Base-by-base conservation (phyloP, 169 alveolate species). In the Cryptosporidium sp. region DNA sequence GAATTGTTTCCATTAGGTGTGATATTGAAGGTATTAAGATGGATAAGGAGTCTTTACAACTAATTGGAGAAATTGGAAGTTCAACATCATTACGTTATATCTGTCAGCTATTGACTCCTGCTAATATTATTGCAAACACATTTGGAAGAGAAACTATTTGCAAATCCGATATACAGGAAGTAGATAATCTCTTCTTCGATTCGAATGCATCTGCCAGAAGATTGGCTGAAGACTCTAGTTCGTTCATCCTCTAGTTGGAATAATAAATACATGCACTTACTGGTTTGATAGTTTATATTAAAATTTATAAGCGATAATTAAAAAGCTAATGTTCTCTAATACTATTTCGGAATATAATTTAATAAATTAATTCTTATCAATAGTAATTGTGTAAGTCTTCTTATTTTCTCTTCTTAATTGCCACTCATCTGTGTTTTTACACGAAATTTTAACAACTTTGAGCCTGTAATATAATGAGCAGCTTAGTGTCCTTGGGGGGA, bases 1-100 rank as follows among this genome's bases (percentile, higher is more conserved):
- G 98, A 94, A 97, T 98, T 52, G 93, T 98, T 62, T 97, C 98
- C 58, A 96, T 98, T 80, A 96, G 99, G 85, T 98, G 99, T 31
- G 96, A 96, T 23, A 97, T 99, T 3, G 99, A 99, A 94, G 92
- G 94, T 65, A 95, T 98, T 33, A 95, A 97, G 55, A 93, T 99
- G 41, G 96, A 96, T 43, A 98, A 97, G 92, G 99, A 98, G 29
- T 99, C 99, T 23, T 94, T 98, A 50, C 97, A 97, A 26, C 94
- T 94, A 50, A 92, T 99, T 65, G 99, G 99, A 35, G 96, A 96
- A 91, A 97, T 99, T 41, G 99, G 99, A 3, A 96, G 97, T 58
- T 96, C 97, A 59, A 95, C 99, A 18, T 96, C 99, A 35, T 93
- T 99, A 86, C 97, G 99, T 84, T 96, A 96, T 91, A 98, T 96